phyloP scores from a whole-genome alignment of 495 filamentous ascomycete genomes.

The Daldinia concentrica region DNA sequence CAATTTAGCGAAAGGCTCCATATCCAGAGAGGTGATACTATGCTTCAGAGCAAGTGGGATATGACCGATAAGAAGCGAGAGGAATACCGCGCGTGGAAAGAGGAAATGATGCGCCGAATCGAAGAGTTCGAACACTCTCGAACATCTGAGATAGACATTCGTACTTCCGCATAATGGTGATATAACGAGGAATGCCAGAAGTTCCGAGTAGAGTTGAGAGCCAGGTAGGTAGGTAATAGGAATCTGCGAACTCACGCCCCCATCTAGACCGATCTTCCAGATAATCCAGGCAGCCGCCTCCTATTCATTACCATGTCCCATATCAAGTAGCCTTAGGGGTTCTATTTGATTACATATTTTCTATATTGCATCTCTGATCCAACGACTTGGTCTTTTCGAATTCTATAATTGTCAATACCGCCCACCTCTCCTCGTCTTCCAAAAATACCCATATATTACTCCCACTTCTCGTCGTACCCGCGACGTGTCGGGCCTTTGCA shows the following conservation, averaged over 20 bases:
- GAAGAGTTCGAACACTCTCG: conserved; percentile 56
- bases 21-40: conserved; percentile 68
- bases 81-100: conserved; percentile 79
- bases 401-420: too few relatives aligned
- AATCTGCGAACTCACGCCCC: background rate
- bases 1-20: conserved; percentile 45
- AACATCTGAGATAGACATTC: conserved; percentile 44
- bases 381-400: too few relatives aligned
- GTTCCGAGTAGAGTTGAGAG: background rate
- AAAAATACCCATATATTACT: too few relatives aligned
- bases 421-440: too few relatives aligned
- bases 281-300: background rate
- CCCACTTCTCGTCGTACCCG: too few relatives aligned
- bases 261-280: background rate
- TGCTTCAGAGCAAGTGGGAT: conserved; percentile 87
- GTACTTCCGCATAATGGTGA: conserved; percentile 15
- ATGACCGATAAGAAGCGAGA: conserved; percentile 73
- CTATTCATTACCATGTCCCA: too few relatives aligned
- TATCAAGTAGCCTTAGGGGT: too few relatives aligned
- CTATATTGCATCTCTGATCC: too few relatives aligned
- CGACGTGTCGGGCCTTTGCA: too few relatives aligned
- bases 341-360: too few relatives aligned
- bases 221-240: background rate
- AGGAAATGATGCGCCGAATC: conserved; percentile 66
- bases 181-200: background rate